Base-by-base conservation (phyloP, 2,329 filamentous ascomycete species). In the Penicillium sp. region DNA sequence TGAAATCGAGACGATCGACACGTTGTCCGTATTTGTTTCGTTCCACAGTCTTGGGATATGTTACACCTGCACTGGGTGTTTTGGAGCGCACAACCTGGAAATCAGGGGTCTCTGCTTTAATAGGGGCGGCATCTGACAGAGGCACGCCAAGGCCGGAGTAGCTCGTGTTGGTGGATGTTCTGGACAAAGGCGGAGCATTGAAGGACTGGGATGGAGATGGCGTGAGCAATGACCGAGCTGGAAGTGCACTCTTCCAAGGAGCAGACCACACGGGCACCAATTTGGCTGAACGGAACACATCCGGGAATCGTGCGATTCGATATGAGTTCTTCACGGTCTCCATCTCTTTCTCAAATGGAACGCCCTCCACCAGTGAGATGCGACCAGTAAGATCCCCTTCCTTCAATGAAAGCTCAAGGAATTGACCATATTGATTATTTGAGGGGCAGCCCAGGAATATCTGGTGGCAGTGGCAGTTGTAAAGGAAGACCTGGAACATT, bases 21-120 rank as follows among this genome's bases (percentile, higher is more conserved):
- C 81, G 78, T 58, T 83, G 79, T 29, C 79, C 79, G 48, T 70
- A 67, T 49, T 77, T 77, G 63, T 84, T 84, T 50, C 78, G 77
- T 37, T 75, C 70, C 45, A 83, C 74, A 11, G 54, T 50, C 18
- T 63, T 59, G 49, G 62, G 58, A 52, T 68, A 61, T 23, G 50
- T 40, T 26, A 58, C 50, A 4, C 48, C 60, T 26, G 58, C 50
- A 4, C 48, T 60, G 13, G 53, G 50, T 16, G 69, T 55, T 49
- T 69, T 71, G 6, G 67, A 59, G 13, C 67, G 65, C 44, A 67
- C 55, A 46, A 70, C 50, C 47, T 71, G 67, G 47, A 71, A 67
- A 41, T 68, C 66, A 45, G 52, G 61, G n/a, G 67, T 57, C 11
- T 66, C 71, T 3, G 66, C 66, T 26, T 54, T 52, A 50, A 64